Evolutionary conservation across 768 basidiomycete genomes (phyloP).

Genomic region (Astraeus odoratus): DNA sequence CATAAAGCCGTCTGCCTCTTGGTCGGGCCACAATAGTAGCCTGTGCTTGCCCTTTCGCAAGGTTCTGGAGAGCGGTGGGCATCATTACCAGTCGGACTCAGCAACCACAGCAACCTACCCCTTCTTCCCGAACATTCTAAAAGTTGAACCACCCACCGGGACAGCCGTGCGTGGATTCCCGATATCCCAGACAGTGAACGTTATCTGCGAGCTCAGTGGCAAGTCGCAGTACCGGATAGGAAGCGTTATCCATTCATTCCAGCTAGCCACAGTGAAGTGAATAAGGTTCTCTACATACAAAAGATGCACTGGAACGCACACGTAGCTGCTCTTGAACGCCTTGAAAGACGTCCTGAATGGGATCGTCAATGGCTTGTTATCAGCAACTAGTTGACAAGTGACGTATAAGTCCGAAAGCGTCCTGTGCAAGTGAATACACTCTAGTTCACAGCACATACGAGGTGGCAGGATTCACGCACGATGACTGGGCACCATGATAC

Average conservation of each 20-base stretch:
- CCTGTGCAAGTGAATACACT: conserved; percentile 41
- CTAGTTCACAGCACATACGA: background rate
- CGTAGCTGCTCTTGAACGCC: conserved; percentile 78
- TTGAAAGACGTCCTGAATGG: conserved; percentile 91
- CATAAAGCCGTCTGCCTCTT: conserved; percentile 79
- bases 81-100: background rate
- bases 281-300: background rate
- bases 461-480: conserved; percentile 38
- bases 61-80: conserved; percentile 47
- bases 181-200: conserved; percentile 95
- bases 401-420: conserved; percentile 90
- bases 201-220: conserved; percentile 82
- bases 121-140: conserved; percentile 89
- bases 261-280: conserved; percentile 37
- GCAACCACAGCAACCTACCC: conserved; percentile 42
- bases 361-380: conserved; percentile 89
- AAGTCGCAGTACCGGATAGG: conserved; percentile 93
- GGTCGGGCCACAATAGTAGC: conserved; percentile 72
- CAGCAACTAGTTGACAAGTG: conserved; percentile 84
- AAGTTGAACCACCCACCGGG: conserved; percentile 88
- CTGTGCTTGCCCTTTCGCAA: conserved; percentile 89
- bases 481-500: conserved; percentile 77
- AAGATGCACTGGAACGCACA: conserved; percentile 36
- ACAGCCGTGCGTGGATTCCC: conserved; percentile 71
- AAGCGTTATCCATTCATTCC: conserved; percentile 94